Conservation (phyloP, 1,139 yeast species). For the Candida tunisiensis region DNA sequence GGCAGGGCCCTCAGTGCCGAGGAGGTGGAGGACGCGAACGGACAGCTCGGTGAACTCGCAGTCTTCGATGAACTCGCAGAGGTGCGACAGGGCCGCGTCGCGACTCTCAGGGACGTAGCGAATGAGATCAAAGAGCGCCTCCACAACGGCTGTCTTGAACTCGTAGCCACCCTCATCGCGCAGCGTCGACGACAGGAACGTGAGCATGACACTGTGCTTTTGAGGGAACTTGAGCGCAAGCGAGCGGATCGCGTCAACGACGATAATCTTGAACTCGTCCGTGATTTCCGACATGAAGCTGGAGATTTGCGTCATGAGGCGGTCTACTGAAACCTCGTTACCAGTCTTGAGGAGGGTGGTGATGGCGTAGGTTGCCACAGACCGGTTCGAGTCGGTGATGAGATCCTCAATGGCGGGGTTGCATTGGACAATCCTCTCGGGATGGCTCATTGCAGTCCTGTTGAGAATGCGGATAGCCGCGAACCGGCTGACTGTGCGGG, state of each 20-base stretch:
- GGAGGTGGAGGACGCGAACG: constrained; percentile 74
- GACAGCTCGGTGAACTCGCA: constrained; percentile 91
- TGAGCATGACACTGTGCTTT: constrained; percentile 69
- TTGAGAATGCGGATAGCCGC: constrained; percentile 87
- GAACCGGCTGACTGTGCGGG: constrained; percentile 79
- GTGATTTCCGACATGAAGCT: constrained; percentile 87
- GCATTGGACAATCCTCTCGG: constrained; percentile 59
- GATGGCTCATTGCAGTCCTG: constrained; percentile 65
- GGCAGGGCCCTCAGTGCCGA: constrained; percentile 90
- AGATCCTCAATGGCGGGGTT: constrained; percentile 73
- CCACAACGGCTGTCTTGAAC: constrained; percentile 78
- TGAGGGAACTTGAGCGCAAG: constrained; percentile 87
- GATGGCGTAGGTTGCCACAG: constrained; percentile 97
- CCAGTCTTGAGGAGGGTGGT: constrained; percentile 93
- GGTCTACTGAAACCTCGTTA: constrained; percentile 78
- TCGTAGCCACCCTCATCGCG: constrained; percentile 82
- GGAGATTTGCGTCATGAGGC: constrained; percentile 74
- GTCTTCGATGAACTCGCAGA: constrained; percentile 96
- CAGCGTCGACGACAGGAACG: constrained; percentile 68
- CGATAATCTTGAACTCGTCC: constrained; percentile 89
- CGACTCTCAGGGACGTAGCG: constrained; percentile 78
- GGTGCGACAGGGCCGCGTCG: constrained; percentile 68
- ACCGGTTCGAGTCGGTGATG: constrained; percentile 77
- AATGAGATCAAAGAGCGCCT: constrained; percentile 82
- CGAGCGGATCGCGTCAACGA: constrained; percentile 86